phyloP scores from a whole-genome alignment of 805 yeast species.

The Pichia kluyveri region DNA sequence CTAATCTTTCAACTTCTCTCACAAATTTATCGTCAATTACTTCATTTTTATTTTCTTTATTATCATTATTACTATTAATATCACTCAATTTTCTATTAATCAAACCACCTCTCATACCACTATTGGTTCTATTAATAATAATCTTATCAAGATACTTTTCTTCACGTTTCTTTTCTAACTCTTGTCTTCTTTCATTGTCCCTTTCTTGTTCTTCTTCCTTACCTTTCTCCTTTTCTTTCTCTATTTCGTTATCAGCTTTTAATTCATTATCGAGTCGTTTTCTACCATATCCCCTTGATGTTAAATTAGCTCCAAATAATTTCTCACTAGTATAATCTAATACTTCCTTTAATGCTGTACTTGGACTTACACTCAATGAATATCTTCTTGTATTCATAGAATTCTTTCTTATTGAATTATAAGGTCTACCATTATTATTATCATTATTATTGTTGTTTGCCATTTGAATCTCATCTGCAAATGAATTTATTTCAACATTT shows the following conservation, averaged over 20 bases:
- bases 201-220: background rate
- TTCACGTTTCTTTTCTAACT: too few relatives aligned
- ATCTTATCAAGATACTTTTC: background rate
- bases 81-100: background rate
- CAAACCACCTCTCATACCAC: background rate
- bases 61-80: background rate
- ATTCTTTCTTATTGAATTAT: constrained; percentile 20
- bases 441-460: constrained; percentile 13
- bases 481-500: constrained; percentile 88
- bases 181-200: background rate
- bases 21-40: constrained; percentile 31
- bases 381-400: constrained; percentile 1
- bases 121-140: background rate
- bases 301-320: constrained; percentile 48
- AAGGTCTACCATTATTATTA: constrained; percentile 14
- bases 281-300: background rate
- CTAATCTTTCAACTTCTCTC: constrained; percentile 54
- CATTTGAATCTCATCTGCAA: constrained; percentile 84
- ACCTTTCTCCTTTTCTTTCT: background rate
- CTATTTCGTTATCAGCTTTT: too few relatives aligned
- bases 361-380: constrained; percentile 40
- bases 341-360: constrained; percentile 84
- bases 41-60: background rate
- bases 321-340: constrained; percentile 81
- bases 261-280: too few relatives aligned